Percentiles rank a stretch among this genome's conserved stretches.
Conservation (phyloP, 2,329 filamentous ascomycete genomes). For the Aspergillus novofumigatus region DNA sequence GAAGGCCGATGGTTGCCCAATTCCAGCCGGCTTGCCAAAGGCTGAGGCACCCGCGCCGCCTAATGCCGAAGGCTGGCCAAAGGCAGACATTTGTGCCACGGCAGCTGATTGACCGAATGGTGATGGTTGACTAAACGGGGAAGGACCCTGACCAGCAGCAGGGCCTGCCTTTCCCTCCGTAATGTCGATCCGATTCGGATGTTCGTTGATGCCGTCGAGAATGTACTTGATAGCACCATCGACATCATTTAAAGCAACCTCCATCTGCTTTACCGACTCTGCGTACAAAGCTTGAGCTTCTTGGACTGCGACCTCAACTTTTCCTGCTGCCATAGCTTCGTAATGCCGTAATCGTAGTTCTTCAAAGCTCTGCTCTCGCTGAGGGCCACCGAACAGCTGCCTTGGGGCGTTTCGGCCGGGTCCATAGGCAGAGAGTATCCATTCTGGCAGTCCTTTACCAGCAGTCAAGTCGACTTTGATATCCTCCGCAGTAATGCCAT, state of each 20-base stretch:
- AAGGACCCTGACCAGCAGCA: conserved; percentile 6
- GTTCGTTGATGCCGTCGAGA: conserved; percentile 60
- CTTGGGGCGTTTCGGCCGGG: conserved; percentile 71
- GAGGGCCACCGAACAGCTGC: conserved; percentile 75
- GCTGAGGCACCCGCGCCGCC: conserved; percentile 11
- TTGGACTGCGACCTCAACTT: conserved; percentile 50
- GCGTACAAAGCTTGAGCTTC: conserved; percentile 55
- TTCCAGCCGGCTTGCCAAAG: conserved; percentile 16
- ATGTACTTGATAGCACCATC: conserved; percentile 70
- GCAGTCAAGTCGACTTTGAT: conserved; percentile 63
- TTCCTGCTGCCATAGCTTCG: conserved; percentile 58
- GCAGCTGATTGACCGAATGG: conserved; percentile 39
- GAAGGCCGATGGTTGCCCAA: conserved; percentile 23
- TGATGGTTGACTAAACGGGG: conserved; percentile 31
- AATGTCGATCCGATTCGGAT: conserved; percentile 68
- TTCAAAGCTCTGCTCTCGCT: conserved; percentile 81
- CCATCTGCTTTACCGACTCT: conserved; percentile 66
- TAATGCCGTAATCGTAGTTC: conserved; percentile 76
- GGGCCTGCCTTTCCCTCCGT: conserved; percentile 29
- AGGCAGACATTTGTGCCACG: conserved; percentile 13
- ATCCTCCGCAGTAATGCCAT: conserved; percentile 53
- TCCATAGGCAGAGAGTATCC: conserved; percentile 83
- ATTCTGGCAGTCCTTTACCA: conserved; percentile 65
- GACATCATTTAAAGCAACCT: conserved; percentile 64
- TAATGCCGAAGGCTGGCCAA: conserved; percentile 26